These are phyloP conservation scores for Botrytis cinerea DNA, from an alignment of 2,329 filamentous ascomycete genomes.

Conservation along the genomic window DNA sequence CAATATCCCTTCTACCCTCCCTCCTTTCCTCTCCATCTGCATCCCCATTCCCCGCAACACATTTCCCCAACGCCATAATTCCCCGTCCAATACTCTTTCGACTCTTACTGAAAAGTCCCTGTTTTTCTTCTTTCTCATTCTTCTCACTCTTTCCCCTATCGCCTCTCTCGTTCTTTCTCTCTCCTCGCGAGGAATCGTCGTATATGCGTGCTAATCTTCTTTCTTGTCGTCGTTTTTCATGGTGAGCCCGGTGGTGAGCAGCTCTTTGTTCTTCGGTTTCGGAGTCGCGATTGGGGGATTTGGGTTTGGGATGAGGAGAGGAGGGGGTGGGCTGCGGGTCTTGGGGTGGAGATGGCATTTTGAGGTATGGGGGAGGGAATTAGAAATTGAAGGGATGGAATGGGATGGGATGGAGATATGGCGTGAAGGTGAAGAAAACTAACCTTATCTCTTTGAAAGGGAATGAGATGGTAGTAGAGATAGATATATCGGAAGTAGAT, in stretches of 20 bases:
- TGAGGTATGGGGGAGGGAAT: neutral
- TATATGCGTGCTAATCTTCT: neutral
- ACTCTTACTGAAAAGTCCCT: neutral
- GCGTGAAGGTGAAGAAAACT: neutral
- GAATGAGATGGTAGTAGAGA: neutral
- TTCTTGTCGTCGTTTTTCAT: neutral
- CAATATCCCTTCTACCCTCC: neutral
- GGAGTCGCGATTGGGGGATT: neutral
- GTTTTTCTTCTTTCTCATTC: neutral
- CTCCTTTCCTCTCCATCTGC: too few species aligned
- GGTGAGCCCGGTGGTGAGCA: neutral
- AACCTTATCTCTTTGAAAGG: neutral
- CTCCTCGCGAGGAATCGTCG: neutral
- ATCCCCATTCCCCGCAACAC: neutral
- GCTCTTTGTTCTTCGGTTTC: neutral
- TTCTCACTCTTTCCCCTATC: neutral
- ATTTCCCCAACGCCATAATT: neutral
- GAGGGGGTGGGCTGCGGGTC: neutral
- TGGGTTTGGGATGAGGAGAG: neutral
- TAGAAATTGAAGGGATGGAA: too few species aligned
- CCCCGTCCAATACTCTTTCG: constrained; percentile 9
- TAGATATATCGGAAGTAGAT: neutral
- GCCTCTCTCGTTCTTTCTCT: neutral
- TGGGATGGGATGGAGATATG: neutral
- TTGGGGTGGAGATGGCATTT: neutral